Evolutionary conservation across 2,329 filamentous ascomycete genomes (phyloP), one percentile per base, ranked within the genome.

Genomic region (Thielaviopsis punctulata): DNA sequence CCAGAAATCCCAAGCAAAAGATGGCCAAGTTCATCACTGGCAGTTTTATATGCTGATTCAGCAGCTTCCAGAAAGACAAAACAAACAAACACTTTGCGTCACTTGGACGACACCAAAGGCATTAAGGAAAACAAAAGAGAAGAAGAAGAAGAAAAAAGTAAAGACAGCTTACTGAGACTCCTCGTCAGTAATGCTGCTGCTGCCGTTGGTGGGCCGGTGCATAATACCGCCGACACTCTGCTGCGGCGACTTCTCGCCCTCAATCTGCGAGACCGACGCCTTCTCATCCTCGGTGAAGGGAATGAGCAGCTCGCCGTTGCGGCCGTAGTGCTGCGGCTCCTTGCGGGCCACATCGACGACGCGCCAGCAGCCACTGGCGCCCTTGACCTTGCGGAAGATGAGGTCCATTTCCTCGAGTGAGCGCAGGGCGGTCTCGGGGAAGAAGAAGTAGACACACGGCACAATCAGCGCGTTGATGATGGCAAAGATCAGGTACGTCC

Each of bases 361-460:
- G 15, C 59, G 57, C 12, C 69, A 61, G 18, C 62, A 64, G 23
- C 62, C 66, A 21, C 56, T 56, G 51, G 62, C 59, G 2, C 74
- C 73, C 21, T 66, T 65, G 1, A 73, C 72, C 60, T 78, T 76
- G 57, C 73, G 70, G 65, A 80, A 81, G 59, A 82, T 80, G 50
- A 57, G 56, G 3, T 56, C 55, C 92, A 98, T 98, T 59, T 98
- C 92, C 68, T 98, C 92, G 49, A 98, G 75, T 53, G 89, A 83
- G 54, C 98, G 82, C 60, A 93, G 93, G 59, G 89, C 92, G 0
- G 92, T 98, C 67, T 98, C 92, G 25, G 92, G 92, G 65, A 96
- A 98, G 59, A 95, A 78, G 68, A 96, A 96, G 68, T 90, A 98
- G 53, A 98, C 84, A 63, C 98, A 95, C 75, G 87, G 95, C 58